Percentiles rank a stretch among this genome's conserved stretches.
phyloP scores from a whole-genome alignment of 495 filamentous ascomycete species.

The Penicillium riverlandense region DNA sequence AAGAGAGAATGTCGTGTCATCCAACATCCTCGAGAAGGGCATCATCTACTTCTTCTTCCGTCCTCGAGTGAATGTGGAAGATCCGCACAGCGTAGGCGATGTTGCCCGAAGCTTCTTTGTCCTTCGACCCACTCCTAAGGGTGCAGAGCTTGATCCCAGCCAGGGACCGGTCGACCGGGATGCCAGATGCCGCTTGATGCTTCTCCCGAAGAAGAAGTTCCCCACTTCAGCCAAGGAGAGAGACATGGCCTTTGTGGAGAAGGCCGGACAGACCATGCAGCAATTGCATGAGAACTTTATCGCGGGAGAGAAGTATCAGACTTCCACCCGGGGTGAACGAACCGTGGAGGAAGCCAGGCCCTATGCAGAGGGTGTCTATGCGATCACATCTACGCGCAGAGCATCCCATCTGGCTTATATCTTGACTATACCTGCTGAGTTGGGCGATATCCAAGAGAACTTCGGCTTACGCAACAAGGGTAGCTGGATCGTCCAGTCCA shows the following conservation, averaged over 20 bases:
- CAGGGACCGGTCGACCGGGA: conserved; percentile 53
- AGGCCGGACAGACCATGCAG: conserved; percentile 56
- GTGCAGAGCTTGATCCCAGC: conserved; percentile 53
- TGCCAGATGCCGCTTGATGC: conserved; percentile 62
- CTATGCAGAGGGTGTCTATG: conserved; percentile 82
- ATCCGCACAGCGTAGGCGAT: conserved; percentile 63
- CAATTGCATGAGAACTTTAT: conserved; percentile 70
- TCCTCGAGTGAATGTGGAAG: conserved; percentile 63
- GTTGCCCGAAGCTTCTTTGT: conserved; percentile 77
- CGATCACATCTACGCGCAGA: conserved; percentile 63
- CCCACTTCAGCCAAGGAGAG: conserved; percentile 64
- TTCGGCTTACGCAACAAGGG: conserved; percentile 68
- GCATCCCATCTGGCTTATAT: conserved; percentile 77
- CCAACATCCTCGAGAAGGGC: conserved; percentile 83
- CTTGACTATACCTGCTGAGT: conserved; percentile 65
- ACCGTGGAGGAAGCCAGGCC: conserved; percentile 64
- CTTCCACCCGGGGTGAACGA: conserved; percentile 68
- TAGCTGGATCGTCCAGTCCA: conserved; percentile 71
- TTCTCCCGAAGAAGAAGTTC: conserved; percentile 80
- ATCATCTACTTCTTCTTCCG: conserved; percentile 93
- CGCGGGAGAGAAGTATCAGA: conserved; percentile 59
- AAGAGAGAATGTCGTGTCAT: conserved; percentile 52
- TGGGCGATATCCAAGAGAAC: conserved; percentile 68
- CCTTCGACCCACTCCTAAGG: conserved; percentile 66
- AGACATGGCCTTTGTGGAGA: conserved; percentile 84